Conservation (phyloP, 2,329 filamentous ascomycete species). For the Phyllosticta citrichinensis region DNA sequence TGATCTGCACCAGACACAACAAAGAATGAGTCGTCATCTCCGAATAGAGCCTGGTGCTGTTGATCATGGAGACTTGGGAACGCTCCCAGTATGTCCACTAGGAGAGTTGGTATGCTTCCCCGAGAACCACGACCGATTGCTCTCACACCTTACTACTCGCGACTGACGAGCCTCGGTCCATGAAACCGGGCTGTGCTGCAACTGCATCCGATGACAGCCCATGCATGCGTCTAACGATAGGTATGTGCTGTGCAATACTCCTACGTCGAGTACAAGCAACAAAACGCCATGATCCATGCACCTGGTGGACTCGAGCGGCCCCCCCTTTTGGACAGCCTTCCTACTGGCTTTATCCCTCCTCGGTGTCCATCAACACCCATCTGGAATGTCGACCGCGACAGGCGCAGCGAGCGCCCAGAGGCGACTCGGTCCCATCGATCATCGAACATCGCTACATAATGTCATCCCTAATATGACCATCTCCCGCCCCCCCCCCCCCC, state of each 20-base stretch:
- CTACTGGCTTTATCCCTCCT: slow-evolving; percentile 2
- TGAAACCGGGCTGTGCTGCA: slow-evolving; percentile 7
- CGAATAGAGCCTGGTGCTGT: slow-evolving; percentile 8
- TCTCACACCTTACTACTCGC: slow-evolving; percentile 1
- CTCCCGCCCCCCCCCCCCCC: not conserved
- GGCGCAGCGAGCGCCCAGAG: slow-evolving; percentile 6
- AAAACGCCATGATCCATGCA: slow-evolving; percentile 4
- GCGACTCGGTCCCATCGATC: slow-evolving; percentile 3
- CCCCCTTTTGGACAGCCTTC: slow-evolving; percentile 2
- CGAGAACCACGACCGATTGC: not conserved
- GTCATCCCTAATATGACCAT: slow-evolving; percentile 7
- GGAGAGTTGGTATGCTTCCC: slow-evolving; percentile 2
- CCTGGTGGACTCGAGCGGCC: not conserved
- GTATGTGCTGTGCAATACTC: not conserved
- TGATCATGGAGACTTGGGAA: slow-evolving; percentile 3
- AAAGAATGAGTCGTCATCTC: slow-evolving; percentile 8
- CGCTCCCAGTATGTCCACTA: not conserved
- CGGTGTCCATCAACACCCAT: slow-evolving; percentile 5
- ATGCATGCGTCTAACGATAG: slow-evolving; percentile 6
- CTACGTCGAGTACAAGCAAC: not conserved
- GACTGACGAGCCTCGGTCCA: slow-evolving; percentile 4
- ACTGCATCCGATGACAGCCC: slow-evolving; percentile 5
- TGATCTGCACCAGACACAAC: slow-evolving; percentile 7
- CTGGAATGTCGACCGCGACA: slow-evolving; percentile 8
- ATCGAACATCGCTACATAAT: slow-evolving; percentile 11